Evolutionary conservation across 2,329 filamentous ascomycete species (phyloP), one percentile per base, ranked within the genome.

Genomic region (Sporothrix phasma): DNA sequence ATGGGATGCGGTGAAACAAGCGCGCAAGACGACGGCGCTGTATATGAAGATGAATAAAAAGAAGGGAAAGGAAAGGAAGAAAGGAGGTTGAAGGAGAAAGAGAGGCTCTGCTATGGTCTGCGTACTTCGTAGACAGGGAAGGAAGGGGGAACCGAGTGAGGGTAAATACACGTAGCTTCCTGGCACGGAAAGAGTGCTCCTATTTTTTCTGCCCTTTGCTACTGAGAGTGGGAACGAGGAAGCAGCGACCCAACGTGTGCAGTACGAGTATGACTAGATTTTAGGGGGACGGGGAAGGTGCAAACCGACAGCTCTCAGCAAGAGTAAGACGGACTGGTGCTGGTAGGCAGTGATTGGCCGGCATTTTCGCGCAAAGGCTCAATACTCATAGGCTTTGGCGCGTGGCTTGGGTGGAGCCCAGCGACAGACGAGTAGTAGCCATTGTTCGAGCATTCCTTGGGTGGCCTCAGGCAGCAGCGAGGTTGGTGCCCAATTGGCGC

Each of bases 401-500:
- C 49, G 61, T 49, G 51, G 41, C 43, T 56, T 56, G 61, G 60
- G 60, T 62, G 47, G 59, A 58, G 54, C 17, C 54, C 5, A 24
- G 7, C 6, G 34, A 37, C n/a, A n/a, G n/a, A n/a, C n/a, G n/a
- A n/a, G n/a, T n/a, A n/a, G n/a, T n/a, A n/a, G 34, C 34, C 34
- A 37, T 37, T 37, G 34, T 43, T 15, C 17, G 17, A 5, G 34
- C n/a, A 41, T 8, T 43, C 31, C 17, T n/a, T 6, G 19, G 15
- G 22, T 31, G 31, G 53, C 62, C 62, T 64, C 62, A 64, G 62
- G 62, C 62, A 64, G 62, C 53, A 64, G 62, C n/a, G n/a, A 13
- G 26, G 3, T 56, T 54, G 54, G 46, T 63, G 46, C 54, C 64
- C 41, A 58, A 56, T 63, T 64, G 47, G 19, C 49, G 47, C 41